Evolutionary conservation across 163 green algal genomes (phyloP), one percentile per base, ranked within the genome.

Genomic region (Chlorella variabilis): DNA sequence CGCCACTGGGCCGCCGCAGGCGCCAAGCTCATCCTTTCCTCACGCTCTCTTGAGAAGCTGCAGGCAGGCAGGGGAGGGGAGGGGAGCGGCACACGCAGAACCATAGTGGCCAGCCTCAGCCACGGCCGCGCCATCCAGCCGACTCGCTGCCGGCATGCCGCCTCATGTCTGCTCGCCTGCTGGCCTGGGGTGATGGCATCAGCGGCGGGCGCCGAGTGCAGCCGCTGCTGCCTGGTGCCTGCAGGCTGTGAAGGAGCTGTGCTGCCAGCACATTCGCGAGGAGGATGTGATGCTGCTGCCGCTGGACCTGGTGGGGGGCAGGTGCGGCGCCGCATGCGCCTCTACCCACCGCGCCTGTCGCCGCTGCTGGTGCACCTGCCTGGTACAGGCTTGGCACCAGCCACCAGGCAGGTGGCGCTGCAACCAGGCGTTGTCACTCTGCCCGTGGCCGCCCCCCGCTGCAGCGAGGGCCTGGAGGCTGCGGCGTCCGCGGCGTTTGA

Each of bases 11-110:
- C 92, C 0, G 42, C 49, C 0, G 83, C 85, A 4, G 93, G 93
- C 1, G 92, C 93, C 0, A 75, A 74, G 34, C 77, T 97, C 17
- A 94, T 98, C 62, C 87, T 98, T 13, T 95, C 91, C 23, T 90
- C 92, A 0, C 85, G 94, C 27, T 91, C 88, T 2, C 56, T 80
- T 6, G 68, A 87, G 0, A 80, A 83, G 59, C 51, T 85, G 54
- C 23, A 85, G 70, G 45, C 25, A 80, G 21, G 71, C 73, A 23
- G 21, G 27, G 41, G 38, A 0, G 1, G 29, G 34, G 0, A n/a
- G n/a, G n/a, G n/a, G n/a, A n/a, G n/a, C n/a, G 36, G 56, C 54
- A 23, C 2, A 20, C 2, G 29, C 11, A 4, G 7, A 23, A 48
- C 2, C n/a, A n/a, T n/a, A n/a, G 4, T 29, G 31, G 17, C 11